These are phyloP conservation scores for Vigna radiata DNA, from an alignment of 306 rosid genomes.

Conservation along the genomic window DNA sequence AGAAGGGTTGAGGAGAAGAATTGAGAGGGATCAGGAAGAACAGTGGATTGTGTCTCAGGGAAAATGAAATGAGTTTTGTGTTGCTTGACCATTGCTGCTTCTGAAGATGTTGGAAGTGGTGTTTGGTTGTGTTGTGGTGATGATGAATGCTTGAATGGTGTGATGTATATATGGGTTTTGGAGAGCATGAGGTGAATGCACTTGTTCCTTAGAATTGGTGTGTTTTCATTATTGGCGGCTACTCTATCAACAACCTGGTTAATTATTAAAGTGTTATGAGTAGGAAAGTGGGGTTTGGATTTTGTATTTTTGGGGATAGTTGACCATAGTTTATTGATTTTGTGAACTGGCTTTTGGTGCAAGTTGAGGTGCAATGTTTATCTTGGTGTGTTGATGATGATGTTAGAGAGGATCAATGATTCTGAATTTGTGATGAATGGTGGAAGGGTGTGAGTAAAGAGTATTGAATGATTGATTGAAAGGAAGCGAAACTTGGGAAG, in stretches of 20 bases:
- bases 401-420: background rate
- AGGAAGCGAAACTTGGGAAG: background rate
- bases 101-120: background rate
- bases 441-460: conserved; percentile 47
- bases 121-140: conserved; percentile 4
- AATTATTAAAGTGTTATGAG: background rate
- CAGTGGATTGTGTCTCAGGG: conserved; percentile 67
- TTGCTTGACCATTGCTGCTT: conserved; percentile 3
- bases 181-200: background rate
- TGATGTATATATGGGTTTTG: conserved; percentile 2
- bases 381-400: background rate
- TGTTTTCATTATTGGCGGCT: conserved; percentile 15
- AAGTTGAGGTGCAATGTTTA: conserved; percentile 1
- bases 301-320: background rate
- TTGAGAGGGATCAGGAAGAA: conserved; percentile 88
- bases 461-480: conserved; percentile 39
- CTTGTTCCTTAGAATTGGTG: background rate
- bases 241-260: conserved; percentile 29
- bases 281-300: background rate
- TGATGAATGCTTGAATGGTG: conserved; percentile 28
- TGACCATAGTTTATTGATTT: conserved; percentile 23
- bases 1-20: conserved; percentile 72
- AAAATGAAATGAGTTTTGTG: conserved; percentile 57
- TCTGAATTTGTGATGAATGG: background rate
- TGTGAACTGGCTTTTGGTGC: conserved; percentile 22